Base-by-base conservation (phyloP, 139 green algal genomes). In the Yamagishiella unicocca region DNA sequence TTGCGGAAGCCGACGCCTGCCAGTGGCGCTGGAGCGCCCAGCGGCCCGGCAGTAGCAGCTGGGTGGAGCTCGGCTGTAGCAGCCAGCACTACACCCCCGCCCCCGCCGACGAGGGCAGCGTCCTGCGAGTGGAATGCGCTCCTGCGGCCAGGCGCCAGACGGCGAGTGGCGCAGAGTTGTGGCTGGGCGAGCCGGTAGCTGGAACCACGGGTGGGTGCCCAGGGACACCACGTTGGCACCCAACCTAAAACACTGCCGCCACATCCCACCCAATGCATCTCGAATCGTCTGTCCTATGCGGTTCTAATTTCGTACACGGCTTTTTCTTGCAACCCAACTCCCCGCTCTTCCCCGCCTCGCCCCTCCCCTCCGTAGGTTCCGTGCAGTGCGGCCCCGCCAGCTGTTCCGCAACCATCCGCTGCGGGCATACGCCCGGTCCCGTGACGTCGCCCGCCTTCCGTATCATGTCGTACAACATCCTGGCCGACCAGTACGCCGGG, bases 381-480 rank as follows among this genome's bases (percentile, higher is more conserved):
- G 94, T 97, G 17, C 58, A 58, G 58, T 10, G 70, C 12, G 92
- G 88, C 38, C 95, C 95, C 79, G 14, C 88, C 90, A 17, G 45
- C 84, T 89, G 31, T 31, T 53, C 55, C 74, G 87, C 77, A 40
- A 38, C 38, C 37, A 31, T 68, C 19, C 67, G 40, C 75, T 71
- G 53, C 67, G 66, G 24, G 50, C 68, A 62, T 45, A 87, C 82
- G 40, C 82, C 81, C 21, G n/a, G 17, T 14, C 70, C 73, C 22
- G 40, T 85, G 2, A 61, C 82, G 68, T 17, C 68, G 24, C 42
- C 68, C 75, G 37, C 37, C 1, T 89, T 99, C 27, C 88, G 96
- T 0, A 89, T 97, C 5, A 82, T 98, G 75, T 97, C 94, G 37
- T 99, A 99, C 94, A 99, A 99, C 95, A 95, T 99, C 72, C 90